Conservation (phyloP, 768 basidiomycete genomes). For the Gymnopilus dilepis region DNA sequence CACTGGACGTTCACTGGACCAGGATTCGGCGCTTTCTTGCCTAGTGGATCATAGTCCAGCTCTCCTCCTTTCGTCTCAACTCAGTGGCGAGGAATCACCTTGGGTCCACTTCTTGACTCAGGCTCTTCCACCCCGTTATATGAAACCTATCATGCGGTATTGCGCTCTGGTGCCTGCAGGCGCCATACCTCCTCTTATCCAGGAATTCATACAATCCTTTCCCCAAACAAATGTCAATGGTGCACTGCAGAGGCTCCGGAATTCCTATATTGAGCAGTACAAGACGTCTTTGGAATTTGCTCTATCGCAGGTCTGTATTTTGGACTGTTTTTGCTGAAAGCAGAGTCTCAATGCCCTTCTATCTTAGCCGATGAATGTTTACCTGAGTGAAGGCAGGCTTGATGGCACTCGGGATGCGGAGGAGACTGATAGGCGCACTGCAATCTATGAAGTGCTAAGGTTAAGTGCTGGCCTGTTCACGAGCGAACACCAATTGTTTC, state of each 20-base stretch:
- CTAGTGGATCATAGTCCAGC: slow-evolving; percentile 45
- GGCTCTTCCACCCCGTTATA: slow-evolving; percentile 36
- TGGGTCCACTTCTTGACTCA: slow-evolving; percentile 43
- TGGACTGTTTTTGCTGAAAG: neutral
- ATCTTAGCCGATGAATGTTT: slow-evolving; percentile 57
- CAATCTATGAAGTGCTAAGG: slow-evolving; percentile 47
- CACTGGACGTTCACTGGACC: slow-evolving; percentile 49
- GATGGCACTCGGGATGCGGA: slow-evolving; percentile 29
- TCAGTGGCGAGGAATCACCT: slow-evolving; percentile 19
- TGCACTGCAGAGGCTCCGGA: slow-evolving; percentile 18
- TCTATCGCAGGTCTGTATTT: slow-evolving; percentile 43
- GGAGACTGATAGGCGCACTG: slow-evolving; percentile 32
- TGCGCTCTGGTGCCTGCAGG: slow-evolving; percentile 12
- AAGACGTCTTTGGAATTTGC: slow-evolving; percentile 43
- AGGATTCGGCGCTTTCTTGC: slow-evolving; percentile 51
- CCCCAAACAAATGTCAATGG: slow-evolving; percentile 17
- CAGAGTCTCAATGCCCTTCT: neutral
- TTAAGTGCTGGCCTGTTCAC: slow-evolving; percentile 47
- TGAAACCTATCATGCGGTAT: slow-evolving; percentile 36
- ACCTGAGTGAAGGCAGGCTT: slow-evolving; percentile 44
- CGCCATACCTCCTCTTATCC: neutral
- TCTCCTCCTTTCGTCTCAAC: slow-evolving; percentile 30
- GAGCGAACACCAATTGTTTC: slow-evolving; percentile 32
- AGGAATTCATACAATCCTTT: slow-evolving; percentile 26
- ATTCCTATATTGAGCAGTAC: slow-evolving; percentile 16